Evolutionary conservation across 495 filamentous ascomycete species (phyloP), one percentile per base, ranked within the genome.

Genomic region (Neurospora tetrasperma): DNA sequence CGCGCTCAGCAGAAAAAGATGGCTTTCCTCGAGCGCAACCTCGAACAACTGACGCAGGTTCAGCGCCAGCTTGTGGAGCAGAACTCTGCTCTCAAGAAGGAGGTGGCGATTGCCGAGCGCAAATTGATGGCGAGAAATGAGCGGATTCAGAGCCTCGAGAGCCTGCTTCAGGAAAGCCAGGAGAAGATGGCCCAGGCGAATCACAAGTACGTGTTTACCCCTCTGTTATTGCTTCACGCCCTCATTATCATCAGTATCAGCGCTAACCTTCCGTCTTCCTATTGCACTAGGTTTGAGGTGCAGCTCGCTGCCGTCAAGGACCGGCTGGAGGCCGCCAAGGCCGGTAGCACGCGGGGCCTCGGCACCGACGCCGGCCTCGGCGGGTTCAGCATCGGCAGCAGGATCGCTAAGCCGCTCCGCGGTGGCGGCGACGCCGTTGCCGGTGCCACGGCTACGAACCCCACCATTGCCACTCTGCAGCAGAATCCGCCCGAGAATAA

Each of bases 1-100:
- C 92, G 94, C 44, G 94, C 94, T 31, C 96, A 99, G 83, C 96
- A 98, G 82, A 99, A 99, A 90, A 99, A 98, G 88, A 98, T 99
- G 93, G 96, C 94, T 8, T 99, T 99, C 89, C 84, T 99, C 59
- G 96, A 99, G 83, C 91, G 96, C 79, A 99, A 99, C 81, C 89
- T 99, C 18, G 96, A 99, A 83, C 96, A 98, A 83, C 86, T 99
- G 48, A 99, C 96, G 0, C 92, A 96, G 78, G 96, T 99, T 71
- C 96, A 99, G 81, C 89, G 96, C 31, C 96, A 99, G 85, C 88
- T 99, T 9, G 96, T 99, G 38, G 96, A 99, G 83, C 96, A 99
- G 82, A 99, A 99, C 82, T 91, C 91, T 76, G 91, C 90, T 71
- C 84, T 99, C 74, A 99, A 99, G 88, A 99, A 99, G 84, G 96